Base-by-base conservation (phyloP, 257 asterid species). In the Nicotiana tomentosiformis region DNA sequence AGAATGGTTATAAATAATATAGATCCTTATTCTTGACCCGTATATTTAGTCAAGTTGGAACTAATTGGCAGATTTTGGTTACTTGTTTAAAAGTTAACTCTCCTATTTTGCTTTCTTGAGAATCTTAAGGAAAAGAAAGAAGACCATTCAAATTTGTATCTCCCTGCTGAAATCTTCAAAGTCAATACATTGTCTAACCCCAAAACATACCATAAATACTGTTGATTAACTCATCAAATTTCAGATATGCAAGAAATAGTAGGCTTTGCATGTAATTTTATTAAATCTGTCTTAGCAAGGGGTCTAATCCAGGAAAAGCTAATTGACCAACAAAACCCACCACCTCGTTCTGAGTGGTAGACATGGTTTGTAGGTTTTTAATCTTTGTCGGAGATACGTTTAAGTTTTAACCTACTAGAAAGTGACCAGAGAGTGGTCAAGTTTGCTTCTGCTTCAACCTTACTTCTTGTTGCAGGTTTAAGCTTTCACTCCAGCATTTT, bases 391-490 rank as follows among this genome's bases (percentile, higher is more conserved):
- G 51, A 43, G 51, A 43, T 43, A 43, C 9, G 12, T 43, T 43
- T 43, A 43, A 14, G 35, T 32, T 46, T 72, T 35, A 46, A 23
- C 26, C 61, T 72, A 12, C 61, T 39, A 76, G 26, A 23, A 76
- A 76, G 17, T 76, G 64, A 26, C 29, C 77, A 81, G 18, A 32
- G 61, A 78, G 60, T 20, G 66, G 35, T 37, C 16, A 55, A 72
- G 49, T 64, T 51, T 62, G 17, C 84, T 69, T 65, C 72, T 66
- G 33, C 84, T 26, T 81, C 62, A 23, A 55, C 55, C 30, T 23
- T 64, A 53, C 55, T 83, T 62, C 29, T 53, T 80, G 70, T 69
- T 87, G 86, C 86, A 82, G 88, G 88, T 78, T 49, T 80, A 33
- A 60, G 76, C 84, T 74, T 80, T 69, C 56, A 80, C 83, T 74